phyloP scores from a whole-genome alignment of 2,329 filamentous ascomycete genomes.

The Chlorencoelia australis region DNA sequence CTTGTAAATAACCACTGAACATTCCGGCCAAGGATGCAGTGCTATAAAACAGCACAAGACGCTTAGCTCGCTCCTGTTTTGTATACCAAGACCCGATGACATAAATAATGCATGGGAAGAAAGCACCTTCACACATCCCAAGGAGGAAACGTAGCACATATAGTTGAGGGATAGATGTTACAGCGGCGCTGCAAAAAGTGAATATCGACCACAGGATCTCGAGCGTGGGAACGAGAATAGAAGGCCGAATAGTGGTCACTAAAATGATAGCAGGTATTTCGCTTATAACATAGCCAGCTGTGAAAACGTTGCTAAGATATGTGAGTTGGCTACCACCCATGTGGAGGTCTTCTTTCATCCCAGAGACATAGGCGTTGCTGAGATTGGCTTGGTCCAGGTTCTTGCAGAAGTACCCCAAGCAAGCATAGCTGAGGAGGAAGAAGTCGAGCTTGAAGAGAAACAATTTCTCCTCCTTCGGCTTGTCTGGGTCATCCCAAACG shows the following conservation, averaged over 20 bases:
- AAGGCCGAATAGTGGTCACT: conserved; percentile 17
- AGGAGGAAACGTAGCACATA: conserved; percentile 36
- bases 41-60: conserved; percentile 43
- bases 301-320: conserved; percentile 43
- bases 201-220: conserved; percentile 20
- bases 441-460: conserved; percentile 41
- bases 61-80: conserved; percentile 38
- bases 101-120: conserved; percentile 26
- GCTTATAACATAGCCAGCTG: conserved; percentile 26
- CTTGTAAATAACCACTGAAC: conserved; percentile 35
- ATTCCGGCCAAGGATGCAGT: conserved; percentile 40
- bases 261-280: conserved; percentile 18
- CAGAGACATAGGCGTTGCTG: conserved; percentile 32
- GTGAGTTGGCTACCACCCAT: conserved; percentile 46
- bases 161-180: conserved; percentile 28
- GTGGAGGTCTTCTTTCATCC: conserved; percentile 37
- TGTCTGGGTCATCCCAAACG: conserved; percentile 26
- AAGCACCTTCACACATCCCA: conserved; percentile 27
- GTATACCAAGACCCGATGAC: conserved; percentile 38
- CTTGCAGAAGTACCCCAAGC: conserved; percentile 37
- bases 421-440: conserved; percentile 36
- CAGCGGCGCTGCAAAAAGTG: conserved; percentile 17
- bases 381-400: conserved; percentile 30
- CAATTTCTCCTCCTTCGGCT: conserved; percentile 30
- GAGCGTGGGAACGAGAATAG: conserved; percentile 15